Evolutionary conservation across 1,284 basidiomycete species (phyloP).

Genomic region (Trichosporon sp.): DNA sequence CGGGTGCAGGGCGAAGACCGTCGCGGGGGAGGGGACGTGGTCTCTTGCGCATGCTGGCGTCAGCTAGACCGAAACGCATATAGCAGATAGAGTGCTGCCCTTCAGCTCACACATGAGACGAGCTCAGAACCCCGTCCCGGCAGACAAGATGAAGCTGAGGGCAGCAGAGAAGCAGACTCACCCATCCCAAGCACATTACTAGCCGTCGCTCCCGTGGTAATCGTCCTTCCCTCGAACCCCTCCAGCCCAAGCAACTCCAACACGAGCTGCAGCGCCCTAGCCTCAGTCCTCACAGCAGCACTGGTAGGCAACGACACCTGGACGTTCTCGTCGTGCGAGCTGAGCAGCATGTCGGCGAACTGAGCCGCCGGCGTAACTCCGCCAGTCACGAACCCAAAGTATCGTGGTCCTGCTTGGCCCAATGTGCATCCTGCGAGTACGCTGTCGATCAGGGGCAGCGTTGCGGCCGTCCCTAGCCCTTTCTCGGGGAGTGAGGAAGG

Average conservation of each 20-base stretch:
- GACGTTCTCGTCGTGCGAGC: constrained; percentile 51
- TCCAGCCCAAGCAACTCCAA: constrained; percentile 47
- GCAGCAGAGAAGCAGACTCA: constrained; percentile 10
- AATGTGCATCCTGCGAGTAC: constrained; percentile 44
- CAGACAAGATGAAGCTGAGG: too few species aligned
- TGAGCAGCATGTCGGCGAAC: constrained; percentile 45
- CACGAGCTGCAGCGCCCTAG: constrained; percentile 47
- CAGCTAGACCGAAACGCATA: neutral
- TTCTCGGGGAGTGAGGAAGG: constrained; percentile 29
- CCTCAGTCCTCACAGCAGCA: constrained; percentile 49
- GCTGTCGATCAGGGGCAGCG: constrained; percentile 30
- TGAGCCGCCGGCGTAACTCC: constrained; percentile 50
- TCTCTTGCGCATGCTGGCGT: constrained; percentile 45
- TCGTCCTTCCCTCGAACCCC: constrained; percentile 46
- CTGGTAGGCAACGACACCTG: constrained; percentile 50
- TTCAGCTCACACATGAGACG: too few species aligned
- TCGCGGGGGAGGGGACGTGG: constrained; percentile 13
- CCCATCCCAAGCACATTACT: constrained; percentile 52
- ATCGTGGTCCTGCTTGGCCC: constrained; percentile 50
- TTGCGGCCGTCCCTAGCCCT: constrained; percentile 37
- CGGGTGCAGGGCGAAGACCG: constrained; percentile 44
- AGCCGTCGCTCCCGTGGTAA: constrained; percentile 54
- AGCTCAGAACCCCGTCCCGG: too few species aligned
- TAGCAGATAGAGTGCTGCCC: neutral
- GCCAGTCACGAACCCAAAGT: constrained; percentile 53